A percentile compares a stretch with the other conserved stretches of the same genome.
These are phyloP conservation scores for Williopsis jadinii DNA, from an alignment of 1,139 yeast genomes.

Conservation along the genomic window DNA sequence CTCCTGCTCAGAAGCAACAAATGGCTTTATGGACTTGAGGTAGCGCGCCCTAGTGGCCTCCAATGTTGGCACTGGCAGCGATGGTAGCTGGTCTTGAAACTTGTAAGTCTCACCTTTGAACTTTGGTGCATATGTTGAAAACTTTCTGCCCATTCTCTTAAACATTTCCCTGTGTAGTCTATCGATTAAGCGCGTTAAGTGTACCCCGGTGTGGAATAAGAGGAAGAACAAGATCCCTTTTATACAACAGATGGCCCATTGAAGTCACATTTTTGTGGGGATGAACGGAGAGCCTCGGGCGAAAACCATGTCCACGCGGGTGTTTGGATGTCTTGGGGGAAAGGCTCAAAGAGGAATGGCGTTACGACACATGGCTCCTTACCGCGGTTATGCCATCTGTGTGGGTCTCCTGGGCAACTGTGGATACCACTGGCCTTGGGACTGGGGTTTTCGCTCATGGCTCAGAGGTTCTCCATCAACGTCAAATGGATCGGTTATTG, in stretches of 20 bases:
- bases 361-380: no score
- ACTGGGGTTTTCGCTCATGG: no score
- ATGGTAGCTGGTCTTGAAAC: conserved; percentile 70
- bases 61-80: conserved; percentile 82
- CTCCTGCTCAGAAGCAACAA: conserved; percentile 45
- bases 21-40: conserved; percentile 68
- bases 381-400: no score
- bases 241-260: not conserved
- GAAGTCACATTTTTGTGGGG: conserved; percentile 9
- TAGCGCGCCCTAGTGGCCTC: conserved; percentile 66
- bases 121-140: conserved; percentile 11
- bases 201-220: no score
- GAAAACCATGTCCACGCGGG: no score
- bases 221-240: not conserved
- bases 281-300: conserved; percentile 8
- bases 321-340: no score
- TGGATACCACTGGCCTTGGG: no score
- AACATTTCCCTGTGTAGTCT: conserved; percentile 6
- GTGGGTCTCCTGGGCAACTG: no score
- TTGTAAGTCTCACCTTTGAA: conserved; percentile 66
- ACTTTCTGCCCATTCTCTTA: conserved; percentile 21
- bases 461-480: no score
- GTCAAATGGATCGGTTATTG: no score
- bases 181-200: no score
- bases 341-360: no score